A percentile compares a stretch with the other conserved stretches of the same genome.
Evolutionary conservation across 139 green algal species (phyloP).

Genomic region (Zygnema cylindricum): DNA sequence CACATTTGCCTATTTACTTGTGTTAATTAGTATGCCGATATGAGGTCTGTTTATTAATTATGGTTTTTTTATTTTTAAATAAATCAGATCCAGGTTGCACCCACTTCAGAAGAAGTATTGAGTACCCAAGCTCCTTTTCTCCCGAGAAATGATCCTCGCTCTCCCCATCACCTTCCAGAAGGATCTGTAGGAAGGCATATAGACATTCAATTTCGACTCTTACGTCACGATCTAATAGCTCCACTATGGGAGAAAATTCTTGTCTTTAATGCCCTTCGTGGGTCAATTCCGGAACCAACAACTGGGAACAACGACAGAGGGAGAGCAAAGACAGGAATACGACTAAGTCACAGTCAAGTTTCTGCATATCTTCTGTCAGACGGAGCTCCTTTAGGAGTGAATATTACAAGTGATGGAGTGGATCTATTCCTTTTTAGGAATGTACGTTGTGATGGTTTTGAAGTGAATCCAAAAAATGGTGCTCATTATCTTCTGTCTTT

Average conservation of each 20-base stretch:
- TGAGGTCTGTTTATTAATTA: too few relatives aligned
- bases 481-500: conserved; percentile 8
- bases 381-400: not conserved
- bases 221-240: conserved; percentile 71
- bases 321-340: not conserved
- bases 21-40: too few relatives aligned
- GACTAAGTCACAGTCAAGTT: not conserved
- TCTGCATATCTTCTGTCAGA: not conserved
- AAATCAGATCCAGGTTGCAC: conserved; percentile 64
- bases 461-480: not conserved
- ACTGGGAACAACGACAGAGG: not conserved
- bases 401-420: not conserved
- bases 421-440: conserved; percentile 20
- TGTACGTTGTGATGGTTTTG: not conserved
- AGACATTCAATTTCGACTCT: conserved; percentile 75
- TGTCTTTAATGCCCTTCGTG: not conserved
- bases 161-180: conserved; percentile 56
- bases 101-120: conserved; percentile 68
- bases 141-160: conserved; percentile 65
- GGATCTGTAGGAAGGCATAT: conserved; percentile 62
- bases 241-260: conserved; percentile 61
- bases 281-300: not conserved
- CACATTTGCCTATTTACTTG: too few relatives aligned
- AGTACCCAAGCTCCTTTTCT: conserved; percentile 63
- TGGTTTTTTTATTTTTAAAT: too few relatives aligned